Conservation (phyloP, 441 rosid species). For the Erysimum cheiri region DNA sequence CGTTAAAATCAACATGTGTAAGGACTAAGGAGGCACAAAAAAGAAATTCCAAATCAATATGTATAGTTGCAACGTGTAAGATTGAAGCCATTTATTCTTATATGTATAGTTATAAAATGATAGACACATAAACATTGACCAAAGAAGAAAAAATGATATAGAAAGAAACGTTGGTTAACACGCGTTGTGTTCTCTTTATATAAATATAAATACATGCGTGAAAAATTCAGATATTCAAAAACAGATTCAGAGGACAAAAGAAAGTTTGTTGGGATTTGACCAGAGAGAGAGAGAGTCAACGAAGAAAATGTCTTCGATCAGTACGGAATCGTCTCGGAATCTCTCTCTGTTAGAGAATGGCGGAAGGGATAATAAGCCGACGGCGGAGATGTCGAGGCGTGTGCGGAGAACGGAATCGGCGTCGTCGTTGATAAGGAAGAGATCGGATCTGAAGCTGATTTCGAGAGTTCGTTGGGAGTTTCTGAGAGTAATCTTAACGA, state of each 20-base stretch:
- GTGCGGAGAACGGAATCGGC: slow-evolving; percentile 73
- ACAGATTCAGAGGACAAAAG: slow-evolving; percentile 12
- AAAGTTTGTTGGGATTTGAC: neutral
- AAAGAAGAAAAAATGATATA: neutral
- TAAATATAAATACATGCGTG: neutral
- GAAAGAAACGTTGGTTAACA: neutral
- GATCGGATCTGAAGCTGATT: slow-evolving; percentile 73
- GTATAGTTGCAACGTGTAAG: slow-evolving; percentile 3
- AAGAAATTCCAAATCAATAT: neutral
- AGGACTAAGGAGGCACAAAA: neutral
- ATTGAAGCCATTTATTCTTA: neutral
- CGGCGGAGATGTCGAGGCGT: slow-evolving; percentile 40
- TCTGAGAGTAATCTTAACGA: slow-evolving; percentile 54
- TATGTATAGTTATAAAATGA: neutral
- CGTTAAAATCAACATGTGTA: neutral
- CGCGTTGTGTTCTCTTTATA: too few species aligned
- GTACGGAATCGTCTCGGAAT: slow-evolving; percentile 34
- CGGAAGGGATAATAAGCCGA: slow-evolving; percentile 14
- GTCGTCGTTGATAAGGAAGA: slow-evolving; percentile 74
- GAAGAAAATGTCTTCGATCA: slow-evolving; percentile 41
- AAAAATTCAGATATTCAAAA: neutral
- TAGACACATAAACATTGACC: slow-evolving; percentile 14
- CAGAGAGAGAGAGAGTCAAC: slow-evolving; percentile 37
- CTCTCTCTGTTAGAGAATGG: slow-evolving; percentile 39
- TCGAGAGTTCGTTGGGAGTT: slow-evolving; percentile 56